These are phyloP conservation scores for Microsporum canis DNA, from an alignment of 2,329 filamentous ascomycete genomes.

Conservation along the genomic window DNA sequence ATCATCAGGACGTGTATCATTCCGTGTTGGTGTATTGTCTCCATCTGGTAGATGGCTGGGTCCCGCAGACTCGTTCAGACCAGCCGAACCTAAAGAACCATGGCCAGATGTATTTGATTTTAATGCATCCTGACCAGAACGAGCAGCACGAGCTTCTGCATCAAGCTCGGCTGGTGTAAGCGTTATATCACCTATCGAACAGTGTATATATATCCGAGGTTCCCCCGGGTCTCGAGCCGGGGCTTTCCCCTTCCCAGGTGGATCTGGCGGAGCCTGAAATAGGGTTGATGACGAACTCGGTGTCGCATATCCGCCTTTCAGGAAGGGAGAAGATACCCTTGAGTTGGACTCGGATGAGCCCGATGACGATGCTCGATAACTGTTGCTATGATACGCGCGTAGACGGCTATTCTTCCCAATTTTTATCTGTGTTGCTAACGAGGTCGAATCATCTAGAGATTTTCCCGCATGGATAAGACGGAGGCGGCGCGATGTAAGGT, in stretches of 20 bases:
- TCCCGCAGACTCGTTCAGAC: constrained; percentile 3
- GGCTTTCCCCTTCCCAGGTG: constrained; percentile 54
- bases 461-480: constrained; percentile 85
- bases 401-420: constrained; percentile 34
- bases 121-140: constrained; percentile 15
- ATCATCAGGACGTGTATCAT: not conserved
- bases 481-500: constrained; percentile 57
- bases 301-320: not conserved
- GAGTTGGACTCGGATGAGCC: not conserved
- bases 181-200: constrained; percentile 68
- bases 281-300: not conserved
- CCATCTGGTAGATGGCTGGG: not conserved
- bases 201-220: constrained; percentile 72
- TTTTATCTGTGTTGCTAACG: constrained; percentile 58
- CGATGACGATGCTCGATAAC: not conserved
- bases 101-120: constrained; percentile 7
- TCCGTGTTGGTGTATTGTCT: not conserved
- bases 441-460: constrained; percentile 62
- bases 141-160: constrained; percentile 45
- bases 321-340: not conserved
- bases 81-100: not conserved
- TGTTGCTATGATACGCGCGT: not conserved
- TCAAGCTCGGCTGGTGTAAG: constrained; percentile 59
- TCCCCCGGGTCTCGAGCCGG: constrained; percentile 21
- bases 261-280: not conserved